phyloP scores from a whole-genome alignment of 2,329 filamentous ascomycete species.

The Macroventuria anomochaeta region DNA sequence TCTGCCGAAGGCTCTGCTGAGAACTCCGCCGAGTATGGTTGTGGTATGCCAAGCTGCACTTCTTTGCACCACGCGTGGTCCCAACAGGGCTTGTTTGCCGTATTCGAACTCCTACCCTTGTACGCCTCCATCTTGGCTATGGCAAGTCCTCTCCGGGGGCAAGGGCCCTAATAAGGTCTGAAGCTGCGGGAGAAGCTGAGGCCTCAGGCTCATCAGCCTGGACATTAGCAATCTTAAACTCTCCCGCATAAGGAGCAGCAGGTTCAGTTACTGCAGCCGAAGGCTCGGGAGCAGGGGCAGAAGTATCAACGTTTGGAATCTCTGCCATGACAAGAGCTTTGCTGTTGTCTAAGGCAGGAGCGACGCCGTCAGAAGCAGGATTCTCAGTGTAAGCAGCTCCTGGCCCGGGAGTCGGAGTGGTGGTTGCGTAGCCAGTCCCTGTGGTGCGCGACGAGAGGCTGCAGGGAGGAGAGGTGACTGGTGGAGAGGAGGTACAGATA shows the following conservation, averaged over 20 bases:
- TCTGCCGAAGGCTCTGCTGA: not conserved
- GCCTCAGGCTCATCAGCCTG: not conserved
- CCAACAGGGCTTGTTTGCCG: constrained; percentile 3
- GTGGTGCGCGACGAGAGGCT: constrained; percentile 6
- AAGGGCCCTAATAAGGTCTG: not conserved
- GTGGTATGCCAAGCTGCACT: constrained; percentile 9
- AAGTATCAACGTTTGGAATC: not conserved
- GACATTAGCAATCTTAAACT: not conserved
- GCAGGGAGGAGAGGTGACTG: constrained; percentile 12
- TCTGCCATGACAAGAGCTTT: constrained; percentile 14
- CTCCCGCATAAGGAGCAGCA: not conserved
- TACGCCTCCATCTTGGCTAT: constrained; percentile 8
- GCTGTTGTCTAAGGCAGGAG: not conserved
- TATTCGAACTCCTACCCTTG: not conserved
- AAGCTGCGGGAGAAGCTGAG: not conserved
- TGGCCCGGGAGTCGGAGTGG: not conserved
- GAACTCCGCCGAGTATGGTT: not conserved
- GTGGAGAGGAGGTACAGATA: constrained; percentile 11
- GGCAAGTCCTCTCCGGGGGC: not conserved
- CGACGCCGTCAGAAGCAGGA: not conserved
- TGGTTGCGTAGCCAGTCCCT: not conserved
- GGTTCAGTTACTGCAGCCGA: not conserved
- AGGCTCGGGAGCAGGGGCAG: not conserved
- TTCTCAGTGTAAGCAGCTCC: constrained; percentile 5
- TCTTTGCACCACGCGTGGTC: constrained; percentile 1